A percentile compares a stretch with the other conserved stretches of the same genome.
These are phyloP conservation scores for Talaromyces sp. DNA, from an alignment of 2,329 filamentous ascomycete species.

Conservation along the genomic window DNA sequence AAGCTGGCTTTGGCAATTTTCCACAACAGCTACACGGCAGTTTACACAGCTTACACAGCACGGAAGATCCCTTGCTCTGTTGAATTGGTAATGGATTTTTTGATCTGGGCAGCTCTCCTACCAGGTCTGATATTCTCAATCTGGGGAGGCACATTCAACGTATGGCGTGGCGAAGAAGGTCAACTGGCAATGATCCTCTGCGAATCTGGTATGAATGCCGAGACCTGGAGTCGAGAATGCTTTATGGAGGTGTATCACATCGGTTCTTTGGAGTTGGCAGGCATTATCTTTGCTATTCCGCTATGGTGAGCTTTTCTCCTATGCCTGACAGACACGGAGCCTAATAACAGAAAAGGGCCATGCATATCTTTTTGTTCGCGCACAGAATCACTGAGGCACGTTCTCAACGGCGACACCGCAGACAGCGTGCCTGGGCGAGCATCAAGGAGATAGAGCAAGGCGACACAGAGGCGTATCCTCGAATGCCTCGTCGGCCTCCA, in stretches of 20 bases:
- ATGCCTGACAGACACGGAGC: not conserved
- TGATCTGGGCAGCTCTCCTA: slow-evolving; percentile 16
- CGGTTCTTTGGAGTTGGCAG: slow-evolving; percentile 26
- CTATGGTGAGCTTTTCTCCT: slow-evolving; percentile 20
- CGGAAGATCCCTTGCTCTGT: slow-evolving; percentile 8
- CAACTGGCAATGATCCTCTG: slow-evolving; percentile 15
- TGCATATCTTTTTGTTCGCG: slow-evolving; percentile 7
- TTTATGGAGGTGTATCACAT: slow-evolving; percentile 25
- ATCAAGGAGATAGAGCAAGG: slow-evolving; percentile 1
- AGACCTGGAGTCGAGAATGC: slow-evolving; percentile 22
- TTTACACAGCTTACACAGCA: slow-evolving; percentile 11
- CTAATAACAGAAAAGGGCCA: slow-evolving; percentile 4
- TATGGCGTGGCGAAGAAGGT: slow-evolving; percentile 20
- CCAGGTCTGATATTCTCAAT: slow-evolving; percentile 23
- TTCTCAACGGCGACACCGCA: not conserved
- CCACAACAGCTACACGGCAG: slow-evolving; percentile 18
- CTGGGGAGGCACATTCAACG: slow-evolving; percentile 24
- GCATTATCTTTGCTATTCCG: slow-evolving; percentile 20
- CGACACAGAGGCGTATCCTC: not conserved
- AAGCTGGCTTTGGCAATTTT: slow-evolving; percentile 18
- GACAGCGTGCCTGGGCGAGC: not conserved
- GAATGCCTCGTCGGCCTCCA: not conserved
- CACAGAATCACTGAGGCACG: slow-evolving; percentile 3
- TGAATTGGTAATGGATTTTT: slow-evolving; percentile 13
- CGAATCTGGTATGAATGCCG: slow-evolving; percentile 18